Evolutionary conservation across 495 filamentous ascomycete genomes (phyloP).

Genomic region (Xylaria curta): DNA sequence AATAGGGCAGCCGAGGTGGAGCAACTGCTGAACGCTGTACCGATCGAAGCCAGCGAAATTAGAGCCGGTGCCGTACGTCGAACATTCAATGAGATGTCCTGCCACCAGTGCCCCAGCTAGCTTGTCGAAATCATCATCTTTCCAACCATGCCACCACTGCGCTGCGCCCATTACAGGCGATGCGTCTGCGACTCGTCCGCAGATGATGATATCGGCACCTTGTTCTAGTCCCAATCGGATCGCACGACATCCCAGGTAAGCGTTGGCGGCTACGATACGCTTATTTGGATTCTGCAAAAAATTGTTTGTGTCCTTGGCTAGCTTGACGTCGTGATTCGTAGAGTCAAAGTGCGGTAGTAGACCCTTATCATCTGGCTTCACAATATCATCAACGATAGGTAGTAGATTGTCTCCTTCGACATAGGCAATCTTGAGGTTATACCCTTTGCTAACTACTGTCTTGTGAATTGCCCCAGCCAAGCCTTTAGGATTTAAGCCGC

Average conservation of each 20-base stretch:
- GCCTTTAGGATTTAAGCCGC: conserved; percentile 50
- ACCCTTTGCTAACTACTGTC: conserved; percentile 44
- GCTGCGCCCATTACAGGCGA: conserved; percentile 60
- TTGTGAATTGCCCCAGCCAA: conserved; percentile 47
- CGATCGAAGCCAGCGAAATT: conserved; percentile 64
- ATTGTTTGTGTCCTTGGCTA: conserved; percentile 33
- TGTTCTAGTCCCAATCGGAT: conserved; percentile 56
- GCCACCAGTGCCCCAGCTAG: conserved; percentile 59
- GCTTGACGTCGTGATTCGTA: conserved; percentile 9
- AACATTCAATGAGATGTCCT: conserved; percentile 63
- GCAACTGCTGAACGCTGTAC: conserved; percentile 46
- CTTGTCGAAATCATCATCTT: conserved; percentile 48
- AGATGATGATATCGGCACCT: conserved; percentile 65
- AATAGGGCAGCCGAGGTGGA: conserved; percentile 62
- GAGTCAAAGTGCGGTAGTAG: conserved; percentile 23
- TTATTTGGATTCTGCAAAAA: conserved; percentile 37
- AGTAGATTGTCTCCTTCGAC: conserved; percentile 50
- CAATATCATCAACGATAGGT: conserved; percentile 22
- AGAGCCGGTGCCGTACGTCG: conserved; percentile 59
- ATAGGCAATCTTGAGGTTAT: conserved; percentile 52
- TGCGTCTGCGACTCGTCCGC: conserved; percentile 63
- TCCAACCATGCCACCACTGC: conserved; percentile 58
- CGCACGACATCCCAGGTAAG: conserved; percentile 57
- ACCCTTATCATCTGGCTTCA: conserved; percentile 20
- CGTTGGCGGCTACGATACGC: conserved; percentile 45